These are phyloP conservation scores for Phytopythium delawarense DNA, from an alignment of 352 stramenopile species.

Conservation along the genomic window DNA sequence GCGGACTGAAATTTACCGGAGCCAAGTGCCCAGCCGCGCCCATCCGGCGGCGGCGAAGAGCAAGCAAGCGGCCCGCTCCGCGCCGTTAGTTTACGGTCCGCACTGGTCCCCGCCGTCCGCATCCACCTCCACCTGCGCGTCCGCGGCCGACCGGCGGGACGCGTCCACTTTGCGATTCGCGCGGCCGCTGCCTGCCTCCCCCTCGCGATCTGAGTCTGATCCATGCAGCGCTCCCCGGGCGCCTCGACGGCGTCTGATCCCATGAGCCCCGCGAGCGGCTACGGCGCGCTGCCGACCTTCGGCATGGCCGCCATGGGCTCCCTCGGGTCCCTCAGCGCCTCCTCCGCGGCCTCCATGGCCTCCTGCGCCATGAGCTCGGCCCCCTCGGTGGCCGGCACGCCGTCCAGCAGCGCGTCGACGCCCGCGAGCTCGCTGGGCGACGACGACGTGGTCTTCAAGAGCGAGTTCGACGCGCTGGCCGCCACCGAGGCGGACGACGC, in stretches of 20 bases:
- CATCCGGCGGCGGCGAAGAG: background rate
- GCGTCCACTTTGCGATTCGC: constrained; percentile 1
- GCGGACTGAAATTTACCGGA: background rate
- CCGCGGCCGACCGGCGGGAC: background rate
- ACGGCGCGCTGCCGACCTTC: background rate
- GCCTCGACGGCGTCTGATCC: background rate
- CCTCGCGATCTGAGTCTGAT: background rate
- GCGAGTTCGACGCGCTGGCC: constrained; percentile 15
- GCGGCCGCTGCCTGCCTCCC: background rate
- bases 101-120: background rate
- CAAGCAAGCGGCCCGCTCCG: background rate
- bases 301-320: too few relatives aligned
- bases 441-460: constrained; percentile 23
- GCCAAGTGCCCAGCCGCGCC: background rate
- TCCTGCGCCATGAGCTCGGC: too few relatives aligned
- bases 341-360: too few relatives aligned
- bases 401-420: constrained; percentile 19
- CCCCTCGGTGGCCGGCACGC: background rate
- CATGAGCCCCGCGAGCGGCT: background rate
- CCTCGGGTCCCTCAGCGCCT: too few relatives aligned
- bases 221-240: background rate
- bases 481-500: constrained; percentile 7
- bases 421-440: constrained; percentile 13
- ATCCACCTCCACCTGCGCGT: too few relatives aligned
- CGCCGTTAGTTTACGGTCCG: background rate